Conservation (phyloP, 2,329 filamentous ascomycete species). For the Fusarium sp. region DNA sequence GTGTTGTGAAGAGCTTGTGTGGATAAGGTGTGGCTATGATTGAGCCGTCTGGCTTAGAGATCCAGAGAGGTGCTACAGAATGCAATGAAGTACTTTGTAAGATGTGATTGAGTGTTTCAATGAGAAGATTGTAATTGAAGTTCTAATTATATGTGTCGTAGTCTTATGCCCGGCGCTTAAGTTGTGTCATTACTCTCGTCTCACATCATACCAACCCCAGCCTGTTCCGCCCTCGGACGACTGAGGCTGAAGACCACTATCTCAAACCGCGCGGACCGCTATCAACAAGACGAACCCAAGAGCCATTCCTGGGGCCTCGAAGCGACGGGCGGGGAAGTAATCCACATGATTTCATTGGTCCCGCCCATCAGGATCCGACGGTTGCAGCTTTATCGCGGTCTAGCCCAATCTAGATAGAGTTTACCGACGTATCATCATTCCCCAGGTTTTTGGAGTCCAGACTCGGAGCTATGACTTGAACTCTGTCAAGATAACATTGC, state of each 20-base stretch:
- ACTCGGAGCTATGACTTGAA: neutral
- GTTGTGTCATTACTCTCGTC: too few species aligned
- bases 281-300: neutral
- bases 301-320: neutral
- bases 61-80: neutral
- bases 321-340: slow-evolving; percentile 2
- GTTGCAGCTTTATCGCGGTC: slow-evolving; percentile 12
- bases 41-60: neutral
- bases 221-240: neutral
- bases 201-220: neutral
- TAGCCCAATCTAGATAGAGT: neutral
- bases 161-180: neutral
- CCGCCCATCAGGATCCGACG: slow-evolving; percentile 5
- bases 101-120: neutral
- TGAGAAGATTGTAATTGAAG: neutral
- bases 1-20: neutral
- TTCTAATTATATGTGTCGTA: neutral
- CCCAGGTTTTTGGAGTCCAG: neutral
- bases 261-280: slow-evolving; percentile 14
- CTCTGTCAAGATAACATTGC: neutral
- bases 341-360: neutral
- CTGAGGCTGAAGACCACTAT: neutral
- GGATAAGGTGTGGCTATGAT: too few species aligned
- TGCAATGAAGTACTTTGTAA: neutral
- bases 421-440: slow-evolving; percentile 8